Evolutionary conservation across 108 stramenopile species (phyloP).

Genomic region (Parmales sp.): DNA sequence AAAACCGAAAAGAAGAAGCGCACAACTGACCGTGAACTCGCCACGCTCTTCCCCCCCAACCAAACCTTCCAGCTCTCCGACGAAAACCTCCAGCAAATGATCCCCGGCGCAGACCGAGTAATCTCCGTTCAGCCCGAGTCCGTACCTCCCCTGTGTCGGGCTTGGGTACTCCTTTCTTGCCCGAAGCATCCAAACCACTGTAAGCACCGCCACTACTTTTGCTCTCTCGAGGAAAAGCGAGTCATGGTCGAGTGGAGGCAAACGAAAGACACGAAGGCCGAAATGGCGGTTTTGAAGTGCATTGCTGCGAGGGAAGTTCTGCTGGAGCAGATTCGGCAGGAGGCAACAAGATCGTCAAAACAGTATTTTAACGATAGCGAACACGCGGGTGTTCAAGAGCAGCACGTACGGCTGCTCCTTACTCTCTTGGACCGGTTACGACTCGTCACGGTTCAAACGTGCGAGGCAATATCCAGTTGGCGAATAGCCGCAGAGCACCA

Average conservation of each 20-base stretch:
- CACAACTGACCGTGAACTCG: neutral
- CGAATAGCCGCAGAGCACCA: constrained; percentile 3
- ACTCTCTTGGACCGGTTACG: neutral
- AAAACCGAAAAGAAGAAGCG: neutral
- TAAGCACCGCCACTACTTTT: constrained; percentile 10
- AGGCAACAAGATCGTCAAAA: neutral
- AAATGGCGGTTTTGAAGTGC: constrained; percentile 9
- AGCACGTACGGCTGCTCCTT: neutral
- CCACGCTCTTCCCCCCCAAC: constrained; percentile 9
- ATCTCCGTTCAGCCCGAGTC: neutral
- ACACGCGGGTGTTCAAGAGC: neutral
- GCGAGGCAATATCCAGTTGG: neutral
- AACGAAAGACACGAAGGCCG: constrained; percentile 5
- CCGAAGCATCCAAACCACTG: constrained; percentile 2
- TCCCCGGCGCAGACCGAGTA: neutral
- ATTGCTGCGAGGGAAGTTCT: constrained; percentile 7
- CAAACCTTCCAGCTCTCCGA: constrained; percentile 10
- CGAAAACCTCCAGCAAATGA: neutral
- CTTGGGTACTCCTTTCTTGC: constrained; percentile 3
- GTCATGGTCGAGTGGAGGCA: constrained; percentile 4
- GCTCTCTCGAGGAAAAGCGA: constrained; percentile 1
- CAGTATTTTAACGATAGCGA: constrained; percentile 7
- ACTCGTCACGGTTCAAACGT: constrained; percentile 10
- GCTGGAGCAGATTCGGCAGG: neutral
- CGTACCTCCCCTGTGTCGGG: neutral